Conservation (phyloP, 2,329 filamentous ascomycete genomes). For the Arthrobotrys pseudoclavata region DNA sequence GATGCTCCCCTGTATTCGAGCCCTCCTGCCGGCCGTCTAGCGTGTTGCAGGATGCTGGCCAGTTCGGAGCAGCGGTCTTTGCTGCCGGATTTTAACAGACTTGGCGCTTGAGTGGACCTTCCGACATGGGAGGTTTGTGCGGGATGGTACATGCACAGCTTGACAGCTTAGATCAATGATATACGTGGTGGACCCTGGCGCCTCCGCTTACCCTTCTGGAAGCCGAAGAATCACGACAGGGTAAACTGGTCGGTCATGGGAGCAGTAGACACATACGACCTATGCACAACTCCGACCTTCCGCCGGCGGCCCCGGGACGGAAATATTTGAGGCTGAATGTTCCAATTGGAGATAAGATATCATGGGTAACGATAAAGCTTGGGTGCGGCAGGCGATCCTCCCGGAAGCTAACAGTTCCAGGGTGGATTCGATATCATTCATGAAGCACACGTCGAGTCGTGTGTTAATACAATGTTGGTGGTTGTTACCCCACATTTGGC, state of each 20-base stretch:
- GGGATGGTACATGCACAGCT: not conserved
- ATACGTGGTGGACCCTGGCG: constrained; percentile 3
- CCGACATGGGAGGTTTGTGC: constrained; percentile 18
- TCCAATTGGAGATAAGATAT: not conserved
- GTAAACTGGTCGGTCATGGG: constrained; percentile 15
- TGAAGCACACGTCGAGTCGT: not conserved
- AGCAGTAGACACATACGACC: not conserved
- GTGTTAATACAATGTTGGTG: not conserved
- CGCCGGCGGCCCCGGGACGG: not conserved
- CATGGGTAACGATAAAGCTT: constrained; percentile 19
- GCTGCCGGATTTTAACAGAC: constrained; percentile 48
- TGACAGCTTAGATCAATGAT: constrained; percentile 38
- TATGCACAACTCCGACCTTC: not conserved
- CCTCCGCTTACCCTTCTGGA: constrained; percentile 22
- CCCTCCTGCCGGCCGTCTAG: constrained; percentile 32
- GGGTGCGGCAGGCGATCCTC: constrained; percentile 20
- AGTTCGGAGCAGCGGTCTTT: constrained; percentile 55
- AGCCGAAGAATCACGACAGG: constrained; percentile 15
- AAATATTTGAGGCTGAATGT: constrained; percentile 18
- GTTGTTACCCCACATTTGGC: constrained; percentile 11
- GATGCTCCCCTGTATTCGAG: constrained; percentile 36
- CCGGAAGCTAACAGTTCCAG: not conserved
- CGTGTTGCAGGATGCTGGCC: constrained; percentile 45
- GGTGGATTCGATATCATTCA: not conserved
- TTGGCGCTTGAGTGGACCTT: constrained; percentile 40